Conservation (phyloP, 2,329 filamentous ascomycete genomes). For the Fusarium luffae region DNA sequence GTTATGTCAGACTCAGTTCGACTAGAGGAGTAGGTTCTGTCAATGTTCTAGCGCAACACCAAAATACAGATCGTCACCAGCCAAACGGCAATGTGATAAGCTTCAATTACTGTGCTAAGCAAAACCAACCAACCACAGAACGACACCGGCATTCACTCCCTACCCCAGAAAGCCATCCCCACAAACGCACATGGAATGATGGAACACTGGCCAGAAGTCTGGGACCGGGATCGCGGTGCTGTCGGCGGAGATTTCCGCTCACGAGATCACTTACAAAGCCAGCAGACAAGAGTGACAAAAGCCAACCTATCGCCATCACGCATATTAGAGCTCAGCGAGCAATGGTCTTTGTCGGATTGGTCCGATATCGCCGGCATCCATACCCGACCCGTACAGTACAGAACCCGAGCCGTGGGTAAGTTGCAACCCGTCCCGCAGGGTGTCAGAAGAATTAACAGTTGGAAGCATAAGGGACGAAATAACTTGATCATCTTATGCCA, state of each 20-base stretch:
- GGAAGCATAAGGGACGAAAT: too few species aligned
- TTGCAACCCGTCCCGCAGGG: not conserved
- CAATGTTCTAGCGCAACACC: not conserved
- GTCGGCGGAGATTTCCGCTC: constrained; percentile 30
- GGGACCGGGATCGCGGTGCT: constrained; percentile 12
- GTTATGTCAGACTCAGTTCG: not conserved
- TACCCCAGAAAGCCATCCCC: constrained; percentile 26
- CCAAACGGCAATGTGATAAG: not conserved
- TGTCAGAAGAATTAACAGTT: too few species aligned
- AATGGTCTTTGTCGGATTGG: constrained; percentile 43
- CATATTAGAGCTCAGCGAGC: constrained; percentile 20
- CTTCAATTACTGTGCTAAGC: constrained; percentile 1
- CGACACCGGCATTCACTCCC: not conserved
- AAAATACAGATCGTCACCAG: not conserved
- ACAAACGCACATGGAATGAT: constrained; percentile 14
- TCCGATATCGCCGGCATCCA: constrained; percentile 39
- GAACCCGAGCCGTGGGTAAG: constrained; percentile 11
- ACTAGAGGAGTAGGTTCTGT: not conserved
- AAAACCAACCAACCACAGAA: not conserved
- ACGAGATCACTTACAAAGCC: constrained; percentile 25
- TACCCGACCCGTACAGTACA: constrained; percentile 17
- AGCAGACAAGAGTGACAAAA: constrained; percentile 2
- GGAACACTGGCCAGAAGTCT: not conserved
- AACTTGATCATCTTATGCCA: too few species aligned
- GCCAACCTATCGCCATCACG: constrained; percentile 31